These are phyloP conservation scores for Pseudogymnoascus verrucosus DNA, from an alignment of 2,329 filamentous ascomycete genomes.

Conservation along the genomic window DNA sequence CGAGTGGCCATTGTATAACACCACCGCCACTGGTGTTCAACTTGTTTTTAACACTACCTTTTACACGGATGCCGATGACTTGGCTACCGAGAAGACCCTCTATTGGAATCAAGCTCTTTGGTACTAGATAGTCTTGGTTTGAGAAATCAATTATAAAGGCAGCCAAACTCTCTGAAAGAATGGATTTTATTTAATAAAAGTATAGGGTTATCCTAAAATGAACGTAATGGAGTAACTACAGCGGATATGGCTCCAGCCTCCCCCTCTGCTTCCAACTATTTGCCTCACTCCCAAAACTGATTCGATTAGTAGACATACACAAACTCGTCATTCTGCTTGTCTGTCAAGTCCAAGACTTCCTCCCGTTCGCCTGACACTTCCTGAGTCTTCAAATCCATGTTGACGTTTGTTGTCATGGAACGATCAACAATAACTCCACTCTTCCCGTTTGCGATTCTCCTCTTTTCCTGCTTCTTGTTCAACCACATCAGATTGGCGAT, in stretches of 20 bases:
- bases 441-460: conserved; percentile 52
- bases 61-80: conserved; percentile 24
- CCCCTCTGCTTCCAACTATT: not conserved
- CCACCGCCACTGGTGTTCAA: conserved; percentile 20
- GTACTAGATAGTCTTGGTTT: conserved; percentile 21
- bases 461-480: conserved; percentile 48
- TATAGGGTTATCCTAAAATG: not conserved
- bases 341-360: conserved; percentile 50
- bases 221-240: conserved; percentile 2
- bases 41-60: conserved; percentile 30
- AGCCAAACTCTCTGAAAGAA: not conserved
- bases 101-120: conserved; percentile 31
- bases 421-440: conserved; percentile 48
- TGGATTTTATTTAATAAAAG: not conserved
- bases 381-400: not conserved
- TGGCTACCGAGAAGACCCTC: conserved; percentile 26
- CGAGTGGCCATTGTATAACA: conserved; percentile 28
- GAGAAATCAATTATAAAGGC: not conserved
- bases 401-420: conserved; percentile 43
- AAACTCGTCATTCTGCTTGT: conserved; percentile 61
- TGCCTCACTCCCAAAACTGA: conserved; percentile 13
- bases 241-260: not conserved
- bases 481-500: conserved; percentile 45
- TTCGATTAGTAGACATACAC: conserved; percentile 47
- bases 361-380: not conserved